Base-by-base conservation (phyloP, 1,284 basidiomycete species). In the Earliella scabrosa region DNA sequence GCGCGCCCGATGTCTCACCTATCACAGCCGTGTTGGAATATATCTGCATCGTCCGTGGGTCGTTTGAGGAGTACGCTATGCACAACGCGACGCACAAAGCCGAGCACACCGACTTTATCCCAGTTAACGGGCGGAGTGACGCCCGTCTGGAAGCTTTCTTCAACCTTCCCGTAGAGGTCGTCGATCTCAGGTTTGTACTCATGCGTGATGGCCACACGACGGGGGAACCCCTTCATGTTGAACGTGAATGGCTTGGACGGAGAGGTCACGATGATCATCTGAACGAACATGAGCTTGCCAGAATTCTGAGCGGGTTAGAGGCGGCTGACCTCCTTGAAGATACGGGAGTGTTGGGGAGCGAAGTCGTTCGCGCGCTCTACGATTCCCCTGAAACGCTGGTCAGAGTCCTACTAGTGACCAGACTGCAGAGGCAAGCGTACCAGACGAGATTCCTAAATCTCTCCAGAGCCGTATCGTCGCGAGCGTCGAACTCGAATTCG, bases 11-110 rank as follows among this genome's bases (percentile, higher is more conserved):
- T 39, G 6, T 16, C 36, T 4, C n/a, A 73, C 75, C 76, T 77
- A 55, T 79, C 76, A 32, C 74, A 72, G 4, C 76, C 75, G 26
- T 65, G 58, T 21, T 66, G 67, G 63, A 78, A 79, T 3, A 79
- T 52, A 50, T 79, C 76, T 1, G 64, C 70, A 24, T 66, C 56
- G 48, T 75, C 71, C 1, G 44, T 32, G 2, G 71, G 27, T 2
- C 36, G 2, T 0, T 26, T 26, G 7, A 38, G 45, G 16, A 75
- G 31, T 2, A 71, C 68, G 2, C 56, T 65, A 18, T 56, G 32
- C 2, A 73, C 63, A 3, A 68, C 64, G 0, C 52, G 46, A 5
- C 67, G 61, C 8, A 74, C 63, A 52, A 71, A 73, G 0, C 45
- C 43, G 2, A 54, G 60, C 0, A 63, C 59, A 45, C 50, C 46